Evolutionary conservation across 2,329 filamentous ascomycete genomes (phyloP).

Genomic region (Aspergillus brunneoviolaceus): DNA sequence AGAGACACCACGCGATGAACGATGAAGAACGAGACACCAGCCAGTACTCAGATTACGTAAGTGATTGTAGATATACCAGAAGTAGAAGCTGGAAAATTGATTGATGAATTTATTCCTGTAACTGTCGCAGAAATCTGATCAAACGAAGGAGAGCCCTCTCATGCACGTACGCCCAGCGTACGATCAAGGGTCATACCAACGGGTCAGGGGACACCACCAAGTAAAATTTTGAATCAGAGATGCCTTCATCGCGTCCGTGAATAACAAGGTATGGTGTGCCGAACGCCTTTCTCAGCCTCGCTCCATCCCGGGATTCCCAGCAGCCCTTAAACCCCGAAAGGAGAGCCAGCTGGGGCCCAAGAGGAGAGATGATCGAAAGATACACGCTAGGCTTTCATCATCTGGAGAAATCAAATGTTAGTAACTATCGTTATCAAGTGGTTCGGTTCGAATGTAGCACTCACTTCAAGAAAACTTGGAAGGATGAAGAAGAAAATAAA

Average conservation of each 20-base stretch:
- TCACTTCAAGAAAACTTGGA: conserved; percentile 98
- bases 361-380: conserved; percentile 75
- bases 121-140: not conserved
- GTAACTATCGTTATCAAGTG: conserved; percentile 22
- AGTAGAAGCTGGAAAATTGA: too few relatives aligned
- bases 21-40: too few relatives aligned
- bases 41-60: too few relatives aligned
- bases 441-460: conserved; percentile 41
- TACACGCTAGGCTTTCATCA: conserved; percentile 99
- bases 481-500: conserved; percentile 74
- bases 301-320: conserved; percentile 58
- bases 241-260: conserved; percentile 92
- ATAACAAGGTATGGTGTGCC: conserved; percentile 99
- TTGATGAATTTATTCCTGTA: too few relatives aligned
- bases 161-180: conserved; percentile 4
- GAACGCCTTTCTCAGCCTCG: conserved; percentile 97
- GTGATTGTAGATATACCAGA: not conserved
- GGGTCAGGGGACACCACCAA: conserved; percentile 47
- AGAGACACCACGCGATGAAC: not conserved
- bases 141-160: conserved; percentile 16
- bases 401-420: conserved; percentile 52
- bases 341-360: conserved; percentile 74
- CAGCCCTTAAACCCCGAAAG: conserved; percentile 80
- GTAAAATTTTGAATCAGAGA: conserved; percentile 72
- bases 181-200: conserved; percentile 16